phyloP scores from a whole-genome alignment of 768 basidiomycete genomes.

The Panaeolus cyanescens region DNA sequence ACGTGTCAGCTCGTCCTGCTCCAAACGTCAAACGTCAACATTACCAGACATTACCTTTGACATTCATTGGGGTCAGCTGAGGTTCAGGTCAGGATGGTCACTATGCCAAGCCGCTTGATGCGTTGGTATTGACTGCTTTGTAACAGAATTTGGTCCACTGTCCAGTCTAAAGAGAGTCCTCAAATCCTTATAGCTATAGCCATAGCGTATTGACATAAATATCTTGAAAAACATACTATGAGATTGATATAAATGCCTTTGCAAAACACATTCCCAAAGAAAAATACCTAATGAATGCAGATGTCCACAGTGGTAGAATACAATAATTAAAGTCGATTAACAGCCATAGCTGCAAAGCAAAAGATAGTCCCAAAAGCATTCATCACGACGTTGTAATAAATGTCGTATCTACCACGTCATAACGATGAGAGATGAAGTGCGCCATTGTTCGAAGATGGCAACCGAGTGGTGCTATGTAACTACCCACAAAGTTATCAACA shows the following conservation, averaged over 20 bases:
- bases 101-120: neutral
- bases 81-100: neutral
- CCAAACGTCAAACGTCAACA: neutral
- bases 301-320: neutral
- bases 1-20: neutral
- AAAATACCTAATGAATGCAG: neutral
- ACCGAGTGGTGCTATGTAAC: constrained; percentile 1
- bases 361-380: neutral
- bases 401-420: neutral
- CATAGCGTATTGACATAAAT: too few relatives aligned
- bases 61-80: neutral
- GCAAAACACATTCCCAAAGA: neutral
- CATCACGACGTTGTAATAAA: neutral
- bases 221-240: too few relatives aligned
- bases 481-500: constrained; percentile 38
- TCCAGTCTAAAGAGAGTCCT: too few relatives aligned
- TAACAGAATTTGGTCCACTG: too few relatives aligned
- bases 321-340: neutral
- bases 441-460: neutral
- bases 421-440: neutral
- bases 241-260: too few relatives aligned
- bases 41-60: neutral
- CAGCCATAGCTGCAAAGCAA: neutral
- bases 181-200: too few relatives aligned
- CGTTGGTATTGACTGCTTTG: neutral